These are phyloP conservation scores for Anaeromyces robustus DNA, from an alignment of 192 early-diverging fungal species.

Conservation along the genomic window DNA sequence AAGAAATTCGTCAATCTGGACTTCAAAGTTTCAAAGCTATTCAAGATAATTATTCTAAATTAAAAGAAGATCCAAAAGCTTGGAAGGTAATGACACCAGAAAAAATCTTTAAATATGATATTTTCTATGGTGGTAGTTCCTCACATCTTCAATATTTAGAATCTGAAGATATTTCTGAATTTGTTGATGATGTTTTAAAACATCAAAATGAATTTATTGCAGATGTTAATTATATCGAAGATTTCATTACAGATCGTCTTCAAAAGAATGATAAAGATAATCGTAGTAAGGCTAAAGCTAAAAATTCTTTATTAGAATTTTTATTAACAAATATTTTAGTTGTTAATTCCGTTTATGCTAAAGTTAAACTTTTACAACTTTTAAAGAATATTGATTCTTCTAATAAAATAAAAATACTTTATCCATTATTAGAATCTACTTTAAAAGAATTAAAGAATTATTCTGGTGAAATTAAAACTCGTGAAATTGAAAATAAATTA, in stretches of 20 bases:
- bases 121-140: neutral
- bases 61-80: neutral
- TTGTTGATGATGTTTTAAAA: neutral
- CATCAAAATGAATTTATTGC: neutral
- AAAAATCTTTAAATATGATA: neutral
- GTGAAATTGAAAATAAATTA: conserved; percentile 10
- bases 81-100: neutral
- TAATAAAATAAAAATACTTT: conserved; percentile 38
- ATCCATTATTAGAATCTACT: conserved; percentile 34
- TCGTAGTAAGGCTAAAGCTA: neutral
- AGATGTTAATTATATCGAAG: neutral
- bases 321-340: conserved; percentile 23
- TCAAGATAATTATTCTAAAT: conserved; percentile 5
- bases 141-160: neutral
- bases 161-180: neutral
- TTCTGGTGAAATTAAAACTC: conserved; percentile 12
- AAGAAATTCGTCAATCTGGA: conserved; percentile 43
- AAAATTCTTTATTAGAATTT: conserved; percentile 11
- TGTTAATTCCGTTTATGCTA: conserved; percentile 9
- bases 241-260: neutral
- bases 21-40: conserved; percentile 40
- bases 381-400: conserved; percentile 29
- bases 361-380: conserved; percentile 22
- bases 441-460: neutral
- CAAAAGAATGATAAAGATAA: neutral